These are phyloP conservation scores for Remersonia thermophila DNA, from an alignment of 2,329 filamentous ascomycete genomes.

Conservation along the genomic window DNA sequence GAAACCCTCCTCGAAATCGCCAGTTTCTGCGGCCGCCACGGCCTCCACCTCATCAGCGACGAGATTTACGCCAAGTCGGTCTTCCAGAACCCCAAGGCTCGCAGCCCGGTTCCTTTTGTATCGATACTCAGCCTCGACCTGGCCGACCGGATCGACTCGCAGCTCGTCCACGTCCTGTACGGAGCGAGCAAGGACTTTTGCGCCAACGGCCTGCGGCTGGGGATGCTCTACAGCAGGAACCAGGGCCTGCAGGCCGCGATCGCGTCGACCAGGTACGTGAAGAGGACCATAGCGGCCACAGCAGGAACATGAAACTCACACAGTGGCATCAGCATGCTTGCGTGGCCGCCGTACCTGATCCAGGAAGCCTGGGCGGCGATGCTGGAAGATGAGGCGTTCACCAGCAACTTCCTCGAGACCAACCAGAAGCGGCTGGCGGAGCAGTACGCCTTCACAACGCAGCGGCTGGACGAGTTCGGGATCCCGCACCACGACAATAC, in stretches of 20 bases:
- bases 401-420: conserved; percentile 5
- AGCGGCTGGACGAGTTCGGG: conserved; percentile 8
- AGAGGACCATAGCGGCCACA: no score
- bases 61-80: conserved; percentile 40
- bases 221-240: conserved; percentile 36
- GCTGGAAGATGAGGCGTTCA: conserved; percentile 8
- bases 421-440: conserved; percentile 8
- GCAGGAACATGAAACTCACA: not conserved
- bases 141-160: conserved; percentile 32
- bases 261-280: conserved; percentile 19
- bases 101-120: conserved; percentile 27
- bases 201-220: conserved; percentile 42
- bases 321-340: conserved; percentile 3
- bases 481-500: conserved; percentile 8
- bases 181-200: conserved; percentile 41
- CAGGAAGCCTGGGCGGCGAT: conserved; percentile 11
- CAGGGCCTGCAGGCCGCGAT: conserved; percentile 26
- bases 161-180: conserved; percentile 39
- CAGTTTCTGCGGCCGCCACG: conserved; percentile 25
- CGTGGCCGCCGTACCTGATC: conserved; percentile 10
- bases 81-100: conserved; percentile 27
- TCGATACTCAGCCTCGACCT: conserved; percentile 34
- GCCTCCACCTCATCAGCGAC: conserved; percentile 39
- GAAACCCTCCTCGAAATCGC: conserved; percentile 22
- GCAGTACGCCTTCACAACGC: conserved; percentile 7